A percentile compares a stretch with the other conserved stretches of the same genome.
Conservation (phyloP, 441 rosid species). For the Omphalea diandra region DNA sequence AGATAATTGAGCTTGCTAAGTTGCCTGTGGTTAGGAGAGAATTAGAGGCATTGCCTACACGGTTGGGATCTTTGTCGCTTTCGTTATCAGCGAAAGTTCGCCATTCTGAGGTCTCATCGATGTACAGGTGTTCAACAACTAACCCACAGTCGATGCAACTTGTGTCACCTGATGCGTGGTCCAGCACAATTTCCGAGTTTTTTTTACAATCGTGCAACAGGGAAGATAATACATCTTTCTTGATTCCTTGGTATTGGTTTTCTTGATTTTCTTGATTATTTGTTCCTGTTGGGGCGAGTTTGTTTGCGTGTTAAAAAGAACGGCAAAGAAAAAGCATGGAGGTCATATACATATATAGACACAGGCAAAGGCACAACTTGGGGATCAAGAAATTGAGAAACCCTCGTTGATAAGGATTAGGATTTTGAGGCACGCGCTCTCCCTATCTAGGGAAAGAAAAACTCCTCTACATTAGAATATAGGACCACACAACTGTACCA, state of each 20-base stretch:
- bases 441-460: no score
- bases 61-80: slow-evolving; percentile 23
- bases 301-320: neutral
- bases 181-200: slow-evolving; percentile 16
- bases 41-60: slow-evolving; percentile 8
- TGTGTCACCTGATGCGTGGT: slow-evolving; percentile 18
- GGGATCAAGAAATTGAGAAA: neutral
- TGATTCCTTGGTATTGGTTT: neutral
- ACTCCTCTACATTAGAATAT: no score
- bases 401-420: neutral
- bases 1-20: slow-evolving; percentile 7
- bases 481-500: neutral
- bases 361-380: neutral
- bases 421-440: neutral
- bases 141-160: slow-evolving; percentile 22
- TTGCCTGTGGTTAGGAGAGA: slow-evolving; percentile 11
- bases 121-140: slow-evolving; percentile 15
- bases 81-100: slow-evolving; percentile 22
- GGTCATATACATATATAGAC: neutral
- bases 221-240: neutral
- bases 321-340: neutral
- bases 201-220: slow-evolving; percentile 23
- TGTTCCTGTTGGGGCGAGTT: neutral
- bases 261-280: neutral
- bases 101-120: slow-evolving; percentile 27